Base-by-base conservation (phyloP, 2,329 filamentous ascomycete genomes). In the Exserohilum rostratum region DNA sequence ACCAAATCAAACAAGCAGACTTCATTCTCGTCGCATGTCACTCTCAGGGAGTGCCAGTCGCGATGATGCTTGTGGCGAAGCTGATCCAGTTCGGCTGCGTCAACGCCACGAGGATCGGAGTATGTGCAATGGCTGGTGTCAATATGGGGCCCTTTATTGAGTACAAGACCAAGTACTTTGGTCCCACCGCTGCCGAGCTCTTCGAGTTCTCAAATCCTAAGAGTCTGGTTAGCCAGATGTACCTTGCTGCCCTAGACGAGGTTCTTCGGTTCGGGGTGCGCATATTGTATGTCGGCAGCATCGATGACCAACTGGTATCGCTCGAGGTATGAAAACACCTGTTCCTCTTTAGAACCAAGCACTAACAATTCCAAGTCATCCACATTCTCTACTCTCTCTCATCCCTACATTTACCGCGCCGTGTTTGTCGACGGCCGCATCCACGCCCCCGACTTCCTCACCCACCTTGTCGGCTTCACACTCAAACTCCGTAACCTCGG, bases 281-380 rank as follows among this genome's bases (percentile, higher is more conserved):
- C 35, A 85, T 98, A 44, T 90, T 92, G 0, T 97, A 93, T 72
- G 83, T 96, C 55, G 93, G 93, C 49, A 97, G 93, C 74, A 96
- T 99, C 46, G 95, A 99, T 72, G 95, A 99, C 74, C 95, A 99
- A 75, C 82, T 99, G 2, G 93, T 99, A 12, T 93, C 93, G 3
- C 81, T 99, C 70, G 93, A 97, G 81, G 89, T 90, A 75, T 70
- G 78, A 9, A 15, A n/a, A 37, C n/a, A 3, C n/a, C 7, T 27
- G 11, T 4, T 10, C 30, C 1, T 11, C 35, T 7, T 18, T n/a
- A 42, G 53, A 63, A 57, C 63, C 29, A 29, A 13, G 18, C 78
- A 84, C 46, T 96, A 34, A 31, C n/a, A 34, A 6, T 5, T n/a
- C 90, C 9, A 6, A 81, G 86, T 97, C 93, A 2, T 92, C 93